phyloP scores from a whole-genome alignment of 305 asterid genomes.

The Fraxinus sp. region DNA sequence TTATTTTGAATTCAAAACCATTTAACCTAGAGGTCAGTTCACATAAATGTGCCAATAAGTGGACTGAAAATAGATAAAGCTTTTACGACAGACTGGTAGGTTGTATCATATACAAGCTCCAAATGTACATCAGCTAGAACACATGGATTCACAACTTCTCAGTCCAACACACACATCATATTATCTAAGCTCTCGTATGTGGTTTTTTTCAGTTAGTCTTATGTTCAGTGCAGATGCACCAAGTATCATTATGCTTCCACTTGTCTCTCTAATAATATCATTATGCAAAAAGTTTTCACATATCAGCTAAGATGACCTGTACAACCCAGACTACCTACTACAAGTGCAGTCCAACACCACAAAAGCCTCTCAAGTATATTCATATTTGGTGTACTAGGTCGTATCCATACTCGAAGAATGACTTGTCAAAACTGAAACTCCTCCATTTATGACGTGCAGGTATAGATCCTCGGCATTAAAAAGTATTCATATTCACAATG shows the following conservation, averaged over 20 bases:
- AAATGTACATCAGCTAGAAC: background rate
- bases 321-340: background rate
- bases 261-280: background rate
- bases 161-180: background rate
- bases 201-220: background rate
- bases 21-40: background rate
- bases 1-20: background rate
- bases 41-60: background rate
- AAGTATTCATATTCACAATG: background rate
- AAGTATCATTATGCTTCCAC: constrained; percentile 1
- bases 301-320: background rate
- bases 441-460: background rate
- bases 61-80: background rate
- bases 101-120: background rate
- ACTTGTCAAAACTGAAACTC: background rate
- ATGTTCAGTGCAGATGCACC: background rate
- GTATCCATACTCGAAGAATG: background rate
- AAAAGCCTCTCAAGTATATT: background rate
- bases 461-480: background rate
- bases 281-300: background rate
- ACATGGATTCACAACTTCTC: background rate
- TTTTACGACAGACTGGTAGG: background rate
- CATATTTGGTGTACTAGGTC: background rate
- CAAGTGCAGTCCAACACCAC: background rate
- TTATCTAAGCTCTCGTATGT: background rate